A percentile compares a stretch with the other conserved stretches of the same genome.
phyloP scores from a whole-genome alignment of 75 land plant species.

The Sequoiadendron giganteum region DNA sequence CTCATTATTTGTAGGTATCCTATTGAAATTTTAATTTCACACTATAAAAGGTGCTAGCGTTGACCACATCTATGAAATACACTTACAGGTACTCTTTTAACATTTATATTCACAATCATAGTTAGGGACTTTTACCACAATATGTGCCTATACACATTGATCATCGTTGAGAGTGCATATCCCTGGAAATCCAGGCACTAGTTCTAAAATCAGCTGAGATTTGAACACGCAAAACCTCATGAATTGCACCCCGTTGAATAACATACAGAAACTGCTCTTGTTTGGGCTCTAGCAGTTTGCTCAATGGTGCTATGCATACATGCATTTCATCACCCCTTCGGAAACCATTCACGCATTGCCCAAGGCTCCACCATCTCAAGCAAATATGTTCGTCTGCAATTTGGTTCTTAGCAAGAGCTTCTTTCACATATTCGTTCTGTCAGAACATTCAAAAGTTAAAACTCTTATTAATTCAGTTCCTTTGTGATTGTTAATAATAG shows the following conservation, averaged over 20 bases:
- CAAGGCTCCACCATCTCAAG: slow-evolving; percentile 92
- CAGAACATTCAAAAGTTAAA: slow-evolving; percentile 10
- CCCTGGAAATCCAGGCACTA: slow-evolving; percentile 49
- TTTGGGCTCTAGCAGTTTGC: slow-evolving; percentile 35
- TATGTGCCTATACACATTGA: background rate
- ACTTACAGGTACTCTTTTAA: background rate
- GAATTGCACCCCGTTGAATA: slow-evolving; percentile 73
- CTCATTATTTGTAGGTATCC: background rate
- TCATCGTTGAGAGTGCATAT: slow-evolving; percentile 46
- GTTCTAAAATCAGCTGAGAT: slow-evolving; percentile 58
- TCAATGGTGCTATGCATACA: slow-evolving; percentile 53
- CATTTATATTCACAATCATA: background rate
- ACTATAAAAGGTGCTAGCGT: background rate
- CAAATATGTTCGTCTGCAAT: slow-evolving; percentile 64
- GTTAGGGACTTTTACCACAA: background rate
- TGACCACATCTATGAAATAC: background rate
- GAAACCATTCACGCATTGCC: slow-evolving; percentile 87
- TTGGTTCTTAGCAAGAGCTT: slow-evolving; percentile 41
- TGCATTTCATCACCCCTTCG: slow-evolving; percentile 75
- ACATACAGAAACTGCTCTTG: slow-evolving; percentile 51
- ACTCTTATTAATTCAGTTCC: background rate
- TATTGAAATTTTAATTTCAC: background rate
- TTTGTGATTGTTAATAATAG: background rate
- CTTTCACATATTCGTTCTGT: slow-evolving; percentile 40
- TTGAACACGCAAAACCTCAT: slow-evolving; percentile 89